Percentiles rank a stretch among this genome's conserved stretches.
These are phyloP conservation scores for Beauveria sp. DNA, from an alignment of 2,329 filamentous ascomycete genomes.

Conservation along the genomic window DNA sequence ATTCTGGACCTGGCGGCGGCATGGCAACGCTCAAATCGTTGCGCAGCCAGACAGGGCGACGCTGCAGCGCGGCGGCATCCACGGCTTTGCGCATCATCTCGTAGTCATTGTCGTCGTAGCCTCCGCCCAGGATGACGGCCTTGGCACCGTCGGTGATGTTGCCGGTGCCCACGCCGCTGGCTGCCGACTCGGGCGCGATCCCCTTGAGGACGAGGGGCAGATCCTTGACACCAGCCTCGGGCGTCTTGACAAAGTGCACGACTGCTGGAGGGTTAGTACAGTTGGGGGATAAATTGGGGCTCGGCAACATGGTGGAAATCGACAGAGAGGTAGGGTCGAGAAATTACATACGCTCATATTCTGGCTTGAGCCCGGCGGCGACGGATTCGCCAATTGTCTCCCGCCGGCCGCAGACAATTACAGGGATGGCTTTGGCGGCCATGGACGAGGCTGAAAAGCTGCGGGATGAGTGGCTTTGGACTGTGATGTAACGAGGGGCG, in stretches of 20 bases:
- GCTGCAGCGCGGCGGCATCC: not conserved
- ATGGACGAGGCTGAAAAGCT: not conserved
- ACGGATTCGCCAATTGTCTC: slow-evolving; percentile 8
- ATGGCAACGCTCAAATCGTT: slow-evolving; percentile 16
- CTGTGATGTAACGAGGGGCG: not conserved
- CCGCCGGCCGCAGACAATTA: slow-evolving; percentile 9
- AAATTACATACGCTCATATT: slow-evolving; percentile 7
- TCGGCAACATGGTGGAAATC: too few relatives aligned
- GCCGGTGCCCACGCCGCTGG: slow-evolving; percentile 8
- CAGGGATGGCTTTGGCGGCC: slow-evolving; percentile 1
- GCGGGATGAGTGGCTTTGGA: not conserved
- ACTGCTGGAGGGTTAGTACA: not conserved
- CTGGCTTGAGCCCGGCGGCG: not conserved
- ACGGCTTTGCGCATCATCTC: slow-evolving; percentile 7
- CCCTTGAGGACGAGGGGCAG: slow-evolving; percentile 9
- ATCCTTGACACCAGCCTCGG: slow-evolving; percentile 8
- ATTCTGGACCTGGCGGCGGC: slow-evolving; percentile 20
- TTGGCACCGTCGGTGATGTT: not conserved
- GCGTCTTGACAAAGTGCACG: slow-evolving; percentile 11
- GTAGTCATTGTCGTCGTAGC: slow-evolving; percentile 8
- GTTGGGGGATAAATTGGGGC: not conserved
- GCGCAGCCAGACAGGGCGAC: slow-evolving; percentile 16
- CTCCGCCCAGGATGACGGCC: slow-evolving; percentile 8
- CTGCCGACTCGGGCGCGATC: not conserved
- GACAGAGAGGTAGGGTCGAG: not conserved